A percentile compares a stretch with the other conserved stretches of the same genome.
Conservation (phyloP, 331 rosid species). For the Malus hybrid region DNA sequence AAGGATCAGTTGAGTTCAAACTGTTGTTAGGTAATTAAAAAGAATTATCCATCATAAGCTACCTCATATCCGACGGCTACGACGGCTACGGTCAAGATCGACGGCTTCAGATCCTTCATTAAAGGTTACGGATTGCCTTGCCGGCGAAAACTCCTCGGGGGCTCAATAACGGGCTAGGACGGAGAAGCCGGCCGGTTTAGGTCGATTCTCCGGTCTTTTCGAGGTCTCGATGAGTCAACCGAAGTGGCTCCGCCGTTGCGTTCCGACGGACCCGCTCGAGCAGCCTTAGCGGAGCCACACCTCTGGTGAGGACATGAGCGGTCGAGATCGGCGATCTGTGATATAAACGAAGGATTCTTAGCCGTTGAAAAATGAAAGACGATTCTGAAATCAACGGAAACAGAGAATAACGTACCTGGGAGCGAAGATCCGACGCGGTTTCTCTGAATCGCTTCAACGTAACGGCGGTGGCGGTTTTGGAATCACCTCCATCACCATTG, state of each 20-base stretch:
- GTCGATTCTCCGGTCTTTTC: constrained; percentile 6
- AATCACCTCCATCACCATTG: constrained; percentile 16
- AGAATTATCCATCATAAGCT: background rate
- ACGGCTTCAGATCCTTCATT: constrained; percentile 14
- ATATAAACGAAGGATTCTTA: background rate
- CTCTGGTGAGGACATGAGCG: background rate
- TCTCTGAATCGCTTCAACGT: constrained; percentile 48
- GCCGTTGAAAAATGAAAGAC: background rate
- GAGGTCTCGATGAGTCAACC: constrained; percentile 6
- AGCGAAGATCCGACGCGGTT: constrained; percentile 24
- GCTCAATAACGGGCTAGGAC: background rate
- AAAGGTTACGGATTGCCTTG: background rate
- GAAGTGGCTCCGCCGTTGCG: constrained; percentile 17
- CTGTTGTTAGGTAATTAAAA: constrained; percentile 15
- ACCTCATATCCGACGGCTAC: background rate
- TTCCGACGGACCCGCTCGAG: constrained; percentile 8
- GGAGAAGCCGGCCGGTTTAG: background rate
- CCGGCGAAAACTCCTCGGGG: background rate
- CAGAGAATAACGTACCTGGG: constrained; percentile 21
- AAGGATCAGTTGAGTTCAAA: constrained; percentile 3
- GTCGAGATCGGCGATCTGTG: constrained; percentile 10
- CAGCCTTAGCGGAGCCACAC: constrained; percentile 5
- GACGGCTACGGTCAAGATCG: constrained; percentile 15
- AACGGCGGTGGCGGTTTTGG: constrained; percentile 3
- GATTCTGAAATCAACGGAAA: background rate